Evolutionary conservation across 805 yeast genomes (phyloP).

Genomic region (Nematodospora valgi): DNA sequence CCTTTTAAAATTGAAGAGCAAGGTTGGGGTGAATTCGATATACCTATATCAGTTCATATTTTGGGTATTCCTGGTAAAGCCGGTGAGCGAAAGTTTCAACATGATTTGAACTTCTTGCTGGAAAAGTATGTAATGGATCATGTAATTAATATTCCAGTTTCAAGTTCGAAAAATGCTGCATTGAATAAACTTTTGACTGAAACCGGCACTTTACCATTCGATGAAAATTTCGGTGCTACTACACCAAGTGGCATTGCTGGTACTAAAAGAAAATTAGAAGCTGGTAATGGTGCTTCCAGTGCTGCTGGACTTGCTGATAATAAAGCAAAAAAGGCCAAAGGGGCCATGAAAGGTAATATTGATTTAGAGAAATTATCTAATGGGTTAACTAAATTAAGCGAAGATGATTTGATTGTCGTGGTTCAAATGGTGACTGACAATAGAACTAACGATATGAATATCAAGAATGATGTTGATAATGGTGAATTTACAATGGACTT

Average conservation of each 20-base stretch:
- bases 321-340: slow-evolving; percentile 52
- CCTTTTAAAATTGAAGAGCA: slow-evolving; percentile 88
- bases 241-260: slow-evolving; percentile 11
- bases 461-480: slow-evolving; percentile 91
- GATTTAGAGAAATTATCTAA: slow-evolving; percentile 90
- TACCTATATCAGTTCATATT: slow-evolving; percentile 72
- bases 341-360: slow-evolving; percentile 66
- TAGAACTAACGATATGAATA: slow-evolving; percentile 90
- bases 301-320: slow-evolving; percentile 13
- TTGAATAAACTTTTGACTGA: slow-evolving; percentile 72
- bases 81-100: slow-evolving; percentile 83
- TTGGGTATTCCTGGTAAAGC: slow-evolving; percentile 65
- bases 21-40: slow-evolving; percentile 98
- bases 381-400: slow-evolving; percentile 80
- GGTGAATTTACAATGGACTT: slow-evolving; percentile 98
- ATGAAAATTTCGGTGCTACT: slow-evolving; percentile 32
- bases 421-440: slow-evolving; percentile 98
- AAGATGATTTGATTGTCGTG: slow-evolving; percentile 89
- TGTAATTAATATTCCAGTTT: slow-evolving; percentile 61
- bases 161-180: slow-evolving; percentile 61
- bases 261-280: slow-evolving; percentile 12
- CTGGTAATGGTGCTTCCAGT: slow-evolving; percentile 9
- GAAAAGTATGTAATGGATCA: slow-evolving; percentile 79
- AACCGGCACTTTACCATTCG: slow-evolving; percentile 73
- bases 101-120: slow-evolving; percentile 82